Conservation (phyloP, 306 rosid species). For the Malus domestica region DNA sequence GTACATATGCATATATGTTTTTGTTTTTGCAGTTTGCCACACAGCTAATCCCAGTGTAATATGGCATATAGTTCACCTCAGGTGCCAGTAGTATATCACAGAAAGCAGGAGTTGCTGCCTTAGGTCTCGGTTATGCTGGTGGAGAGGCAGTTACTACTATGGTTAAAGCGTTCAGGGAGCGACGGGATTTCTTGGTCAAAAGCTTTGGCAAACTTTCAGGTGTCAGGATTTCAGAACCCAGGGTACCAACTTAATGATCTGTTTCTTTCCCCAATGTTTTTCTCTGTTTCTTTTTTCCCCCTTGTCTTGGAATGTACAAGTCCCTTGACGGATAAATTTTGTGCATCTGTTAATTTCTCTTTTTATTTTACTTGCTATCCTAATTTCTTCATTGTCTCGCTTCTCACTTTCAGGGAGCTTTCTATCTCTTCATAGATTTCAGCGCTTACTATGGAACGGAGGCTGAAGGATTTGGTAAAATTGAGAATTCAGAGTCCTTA, state of each 20-base stretch:
- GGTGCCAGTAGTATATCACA: conserved; percentile 92
- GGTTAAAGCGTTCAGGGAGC: conserved; percentile 90
- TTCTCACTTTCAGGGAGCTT: conserved; percentile 72
- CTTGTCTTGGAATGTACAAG: not conserved
- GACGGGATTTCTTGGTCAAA: conserved; percentile 82
- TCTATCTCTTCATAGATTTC: conserved; percentile 81
- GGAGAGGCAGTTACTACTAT: conserved; percentile 76
- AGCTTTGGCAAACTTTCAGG: conserved; percentile 71
- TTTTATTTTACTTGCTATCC: not conserved
- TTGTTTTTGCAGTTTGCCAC: not conserved
- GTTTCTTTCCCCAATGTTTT: not conserved
- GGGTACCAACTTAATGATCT: conserved; percentile 35
- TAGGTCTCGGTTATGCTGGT: conserved; percentile 91
- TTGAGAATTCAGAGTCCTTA: conserved; percentile 73
- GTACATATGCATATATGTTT: not conserved
- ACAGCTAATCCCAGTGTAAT: conserved; percentile 18
- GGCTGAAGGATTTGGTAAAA: conserved; percentile 79
- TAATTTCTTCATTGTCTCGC: not conserved
- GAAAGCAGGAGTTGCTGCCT: conserved; percentile 90
- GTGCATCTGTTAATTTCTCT: not conserved
- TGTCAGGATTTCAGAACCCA: conserved; percentile 76
- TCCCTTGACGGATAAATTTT: not conserved
- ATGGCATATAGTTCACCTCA: conserved; percentile 69
- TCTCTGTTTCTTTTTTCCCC: not conserved
- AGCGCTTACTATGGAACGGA: conserved; percentile 77